Conservation (phyloP, 441 rosid genomes). For the Breynia disticha region DNA sequence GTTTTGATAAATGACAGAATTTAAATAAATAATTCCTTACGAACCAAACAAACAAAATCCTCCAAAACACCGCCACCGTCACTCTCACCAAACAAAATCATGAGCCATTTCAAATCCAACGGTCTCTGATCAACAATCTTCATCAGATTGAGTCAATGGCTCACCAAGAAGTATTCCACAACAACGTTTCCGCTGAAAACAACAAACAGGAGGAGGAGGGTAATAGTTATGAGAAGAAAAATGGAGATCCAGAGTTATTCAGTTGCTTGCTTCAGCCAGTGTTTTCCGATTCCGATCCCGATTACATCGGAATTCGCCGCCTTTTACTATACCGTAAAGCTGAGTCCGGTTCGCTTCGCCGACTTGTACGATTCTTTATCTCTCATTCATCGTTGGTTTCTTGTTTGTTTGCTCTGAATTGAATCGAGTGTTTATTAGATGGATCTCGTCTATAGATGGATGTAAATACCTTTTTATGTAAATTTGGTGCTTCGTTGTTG, state of each 20-base stretch:
- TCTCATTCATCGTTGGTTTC: not conserved
- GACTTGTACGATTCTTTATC: conserved; percentile 42
- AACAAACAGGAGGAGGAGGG: not conserved
- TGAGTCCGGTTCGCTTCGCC: conserved; percentile 48
- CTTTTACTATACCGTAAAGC: conserved; percentile 73
- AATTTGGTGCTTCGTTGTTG: too few species aligned
- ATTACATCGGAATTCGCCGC: conserved; percentile 65
- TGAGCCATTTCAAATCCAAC: not conserved
- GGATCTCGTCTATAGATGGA: conserved; percentile 9
- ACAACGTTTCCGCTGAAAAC: conserved; percentile 5
- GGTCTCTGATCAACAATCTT: conserved; percentile 15
- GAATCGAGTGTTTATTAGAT: not conserved
- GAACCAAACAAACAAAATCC: too few species aligned
- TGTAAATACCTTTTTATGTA: not conserved
- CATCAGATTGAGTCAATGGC: conserved; percentile 27
- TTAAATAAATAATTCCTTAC: too few species aligned
- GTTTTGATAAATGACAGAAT: too few species aligned
- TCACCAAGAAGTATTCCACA: conserved; percentile 19
- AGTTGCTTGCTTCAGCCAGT: conserved; percentile 73
- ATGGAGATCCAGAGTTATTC: conserved; percentile 52
- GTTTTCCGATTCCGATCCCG: conserved; percentile 46
- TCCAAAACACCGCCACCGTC: too few species aligned
- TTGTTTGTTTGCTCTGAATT: not conserved
- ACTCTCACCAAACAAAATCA: too few species aligned
- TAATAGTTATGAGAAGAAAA: conserved; percentile 15